Evolutionary conservation across 441 rosid genomes (phyloP).

Genomic region (Brassica hybrid): DNA sequence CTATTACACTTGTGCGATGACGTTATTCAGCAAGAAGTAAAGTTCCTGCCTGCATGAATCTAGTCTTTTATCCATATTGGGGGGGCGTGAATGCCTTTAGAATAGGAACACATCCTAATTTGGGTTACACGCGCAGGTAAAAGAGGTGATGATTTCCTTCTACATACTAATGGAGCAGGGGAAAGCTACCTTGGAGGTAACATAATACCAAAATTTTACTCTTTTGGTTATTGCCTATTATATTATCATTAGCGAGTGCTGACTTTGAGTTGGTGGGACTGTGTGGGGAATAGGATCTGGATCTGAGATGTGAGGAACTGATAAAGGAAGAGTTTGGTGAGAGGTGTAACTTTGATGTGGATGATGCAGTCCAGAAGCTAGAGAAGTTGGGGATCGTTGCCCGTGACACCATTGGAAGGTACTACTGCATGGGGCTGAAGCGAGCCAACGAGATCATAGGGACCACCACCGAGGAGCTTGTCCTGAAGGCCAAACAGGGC

Average conservation of each 20-base stretch:
- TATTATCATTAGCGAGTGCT: conserved; percentile 10
- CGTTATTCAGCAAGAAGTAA: conserved; percentile 69
- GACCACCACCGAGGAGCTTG: conserved; percentile 92
- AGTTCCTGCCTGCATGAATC: conserved; percentile 41
- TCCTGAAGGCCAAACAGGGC: conserved; percentile 77
- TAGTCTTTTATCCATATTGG: neutral
- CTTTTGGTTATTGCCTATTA: conserved; percentile 1
- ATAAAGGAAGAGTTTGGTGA: conserved; percentile 81
- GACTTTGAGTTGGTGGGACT: conserved; percentile 22
- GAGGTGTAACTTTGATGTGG: conserved; percentile 94
- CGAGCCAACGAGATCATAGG: conserved; percentile 96
- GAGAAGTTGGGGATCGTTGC: conserved; percentile 85
- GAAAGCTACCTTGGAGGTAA: conserved; percentile 60
- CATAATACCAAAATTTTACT: conserved; percentile 50
- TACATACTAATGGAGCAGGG: conserved; percentile 77
- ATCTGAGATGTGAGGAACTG: conserved; percentile 82
- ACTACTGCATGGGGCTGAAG: conserved; percentile 71
- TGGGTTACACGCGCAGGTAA: conserved; percentile 59
- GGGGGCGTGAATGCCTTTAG: conserved; percentile 17
- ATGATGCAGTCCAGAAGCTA: conserved; percentile 89
- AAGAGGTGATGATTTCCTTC: conserved; percentile 88
- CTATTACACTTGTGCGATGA: conserved; percentile 96
- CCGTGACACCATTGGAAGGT: conserved; percentile 83
- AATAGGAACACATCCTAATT: conserved; percentile 18
- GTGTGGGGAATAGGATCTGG: conserved; percentile 59